These are phyloP conservation scores for Wickerhamiella sergipiensis DNA, from an alignment of 805 yeast genomes.

Conservation along the genomic window DNA sequence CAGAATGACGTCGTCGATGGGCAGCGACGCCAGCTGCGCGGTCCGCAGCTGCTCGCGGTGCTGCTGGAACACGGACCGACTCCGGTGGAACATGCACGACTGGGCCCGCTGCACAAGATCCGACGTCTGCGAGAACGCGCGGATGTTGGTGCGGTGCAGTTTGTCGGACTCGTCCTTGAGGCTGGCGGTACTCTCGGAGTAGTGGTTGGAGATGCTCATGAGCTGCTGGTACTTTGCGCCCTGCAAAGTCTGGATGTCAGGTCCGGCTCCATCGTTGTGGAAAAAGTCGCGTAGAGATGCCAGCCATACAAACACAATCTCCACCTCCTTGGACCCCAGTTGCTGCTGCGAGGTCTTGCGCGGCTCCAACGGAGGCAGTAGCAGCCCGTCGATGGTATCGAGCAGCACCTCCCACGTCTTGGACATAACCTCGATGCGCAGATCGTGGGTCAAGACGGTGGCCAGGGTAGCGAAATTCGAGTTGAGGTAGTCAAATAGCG, in stretches of 20 bases:
- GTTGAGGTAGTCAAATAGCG: constrained; percentile 62
- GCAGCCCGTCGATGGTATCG: constrained; percentile 49
- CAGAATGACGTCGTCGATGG: constrained; percentile 53
- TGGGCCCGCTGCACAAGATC: constrained; percentile 44
- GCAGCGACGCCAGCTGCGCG: constrained; percentile 33
- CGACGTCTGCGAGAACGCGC: constrained; percentile 30
- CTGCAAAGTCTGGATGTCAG: constrained; percentile 49
- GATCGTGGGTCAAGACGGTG: constrained; percentile 37
- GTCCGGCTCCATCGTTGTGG: constrained; percentile 72
- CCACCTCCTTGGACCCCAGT: constrained; percentile 46
- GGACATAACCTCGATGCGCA: constrained; percentile 51
- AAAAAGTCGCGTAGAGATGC: constrained; percentile 59
- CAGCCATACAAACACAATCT: constrained; percentile 59
- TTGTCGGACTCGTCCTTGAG: constrained; percentile 47
- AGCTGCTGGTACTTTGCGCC: constrained; percentile 51
- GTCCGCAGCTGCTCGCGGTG: constrained; percentile 34
- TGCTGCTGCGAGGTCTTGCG: constrained; percentile 28
- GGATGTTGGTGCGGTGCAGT: constrained; percentile 38
- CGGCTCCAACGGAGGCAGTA: constrained; percentile 53
- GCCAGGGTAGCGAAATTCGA: constrained; percentile 54
- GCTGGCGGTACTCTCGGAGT: constrained; percentile 36
- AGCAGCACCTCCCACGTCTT: constrained; percentile 73
- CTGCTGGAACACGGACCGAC: constrained; percentile 38
- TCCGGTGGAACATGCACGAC: constrained; percentile 62
- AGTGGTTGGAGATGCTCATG: constrained; percentile 48